phyloP scores from a whole-genome alignment of 352 stramenopile species.

The Plasmopara viticola region DNA sequence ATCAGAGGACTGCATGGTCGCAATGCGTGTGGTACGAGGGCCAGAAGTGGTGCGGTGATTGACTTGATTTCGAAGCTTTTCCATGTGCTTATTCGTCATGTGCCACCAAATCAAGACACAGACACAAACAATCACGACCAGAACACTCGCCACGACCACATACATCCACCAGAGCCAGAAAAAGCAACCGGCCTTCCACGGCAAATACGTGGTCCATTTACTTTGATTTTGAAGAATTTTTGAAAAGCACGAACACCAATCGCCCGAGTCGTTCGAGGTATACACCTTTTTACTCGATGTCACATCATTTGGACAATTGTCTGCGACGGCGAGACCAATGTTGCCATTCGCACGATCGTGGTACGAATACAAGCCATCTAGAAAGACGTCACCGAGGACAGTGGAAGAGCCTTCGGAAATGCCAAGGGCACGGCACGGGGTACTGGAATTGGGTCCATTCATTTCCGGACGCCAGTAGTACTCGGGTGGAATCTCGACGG shows the following conservation, averaged over 20 bases:
- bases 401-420: slow-evolving; percentile 65
- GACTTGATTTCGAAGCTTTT: slow-evolving; percentile 33
- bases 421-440: slow-evolving; percentile 63
- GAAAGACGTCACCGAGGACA: slow-evolving; percentile 79
- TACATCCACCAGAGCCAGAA: slow-evolving; percentile 88
- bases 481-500: slow-evolving; percentile 70
- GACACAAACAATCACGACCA: slow-evolving; percentile 50
- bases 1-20: slow-evolving; percentile 23
- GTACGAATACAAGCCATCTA: slow-evolving; percentile 75
- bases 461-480: slow-evolving; percentile 82
- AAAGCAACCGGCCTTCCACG: slow-evolving; percentile 62
- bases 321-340: slow-evolving; percentile 59
- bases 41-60: slow-evolving; percentile 8
- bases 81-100: slow-evolving; percentile 34
- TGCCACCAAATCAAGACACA: slow-evolving; percentile 61
- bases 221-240: slow-evolving; percentile 51
- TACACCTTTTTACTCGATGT: slow-evolving; percentile 74
- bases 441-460: slow-evolving; percentile 50
- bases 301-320: slow-evolving; percentile 73
- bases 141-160: slow-evolving; percentile 50
- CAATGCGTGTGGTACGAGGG: slow-evolving; percentile 19
- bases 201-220: slow-evolving; percentile 44
- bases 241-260: slow-evolving; percentile 72
- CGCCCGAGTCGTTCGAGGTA: slow-evolving; percentile 28
- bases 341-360: slow-evolving; percentile 61